Evolutionary conservation across 169 alveolate species (phyloP), one percentile per base, ranked within the genome.

Genomic region (Cryptosporidium andersoni): DNA sequence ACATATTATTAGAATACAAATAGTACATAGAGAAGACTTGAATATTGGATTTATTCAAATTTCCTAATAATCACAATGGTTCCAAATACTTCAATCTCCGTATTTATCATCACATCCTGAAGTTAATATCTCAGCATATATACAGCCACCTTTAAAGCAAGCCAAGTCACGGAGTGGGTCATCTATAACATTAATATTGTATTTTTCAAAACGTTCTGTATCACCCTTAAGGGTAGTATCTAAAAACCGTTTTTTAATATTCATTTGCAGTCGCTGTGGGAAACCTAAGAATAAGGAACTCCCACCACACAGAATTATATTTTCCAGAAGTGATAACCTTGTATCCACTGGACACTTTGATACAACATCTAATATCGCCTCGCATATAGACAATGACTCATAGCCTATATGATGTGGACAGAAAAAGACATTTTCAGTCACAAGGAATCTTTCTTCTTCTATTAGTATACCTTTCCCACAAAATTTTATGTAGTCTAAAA

Each of bases 371-470:
- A 74, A 14, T 11, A 74, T 74, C 14, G 74, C 85, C 40, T 74
- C 85, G 45, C 85, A 74, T 9, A 74, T 60, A 40, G 85, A 74
- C 16, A 51, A 63, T 9, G 85, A 74, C 12, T 74, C 85, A 56
- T 58, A 58, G 45, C 85, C 85, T 36, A 74, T 60, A 7, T 48
- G 55, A 45, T 43, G 43, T 16, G 85, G 85, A 37, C 43, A 58
- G 39, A 74, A 74, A 51, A 74, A 74, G 12, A 74, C 85, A 49
- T 74, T 43, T 40, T 74, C 85, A 42, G 85, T 74, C 16, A 74
- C 85, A 40, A 58, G 85, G 37, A 74, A 74, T 48, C 85, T 74
- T 62, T 74, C 85, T 37, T 74, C 85, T 47, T 74, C 85, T 45
- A 74, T 45, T 42, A 56, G 47, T 25, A 74, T 55, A 43, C 60